Evolutionary conservation across 176 grass and related monocot species (phyloP).

Genomic region (Cenchrus purpureus): DNA sequence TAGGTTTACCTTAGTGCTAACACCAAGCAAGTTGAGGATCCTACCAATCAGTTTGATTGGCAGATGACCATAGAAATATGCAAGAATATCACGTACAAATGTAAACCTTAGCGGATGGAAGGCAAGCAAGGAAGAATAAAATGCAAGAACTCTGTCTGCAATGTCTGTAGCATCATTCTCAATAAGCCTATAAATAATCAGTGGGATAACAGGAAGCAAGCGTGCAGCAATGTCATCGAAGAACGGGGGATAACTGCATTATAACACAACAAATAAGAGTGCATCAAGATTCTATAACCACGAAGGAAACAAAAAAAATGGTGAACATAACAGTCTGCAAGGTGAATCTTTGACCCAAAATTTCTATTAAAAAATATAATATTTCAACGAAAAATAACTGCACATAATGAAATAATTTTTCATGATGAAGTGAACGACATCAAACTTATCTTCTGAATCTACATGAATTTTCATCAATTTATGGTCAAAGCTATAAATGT

Average conservation of each 20-base stretch:
- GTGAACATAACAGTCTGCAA: background rate
- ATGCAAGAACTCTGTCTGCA: conserved; percentile 85
- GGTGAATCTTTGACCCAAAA: background rate
- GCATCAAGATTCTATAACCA: conserved; percentile 36
- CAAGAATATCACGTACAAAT: conserved; percentile 98
- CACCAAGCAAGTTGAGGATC: conserved; percentile 81
- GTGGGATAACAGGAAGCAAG: conserved; percentile 81
- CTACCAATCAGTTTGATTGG: conserved; percentile 83
- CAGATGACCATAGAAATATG: conserved; percentile 95
- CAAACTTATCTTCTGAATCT: background rate
- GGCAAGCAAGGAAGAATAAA: conserved; percentile 76
- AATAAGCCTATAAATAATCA: conserved; percentile 98
- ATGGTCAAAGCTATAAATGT: background rate
- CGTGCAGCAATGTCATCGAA: conserved; percentile 98
- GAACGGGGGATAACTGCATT: conserved; percentile 87
- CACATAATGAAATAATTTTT: background rate
- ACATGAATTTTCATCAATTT: background rate
- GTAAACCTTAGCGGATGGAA: conserved; percentile 97
- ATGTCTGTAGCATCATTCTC: conserved; percentile 90
- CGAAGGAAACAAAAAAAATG: conserved; percentile 42
- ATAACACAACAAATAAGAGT: conserved; percentile 41
- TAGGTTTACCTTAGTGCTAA: conserved; percentile 80
- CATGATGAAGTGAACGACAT: background rate
- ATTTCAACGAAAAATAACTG: background rate
- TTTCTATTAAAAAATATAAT: background rate